Evolutionary conservation across 2,329 filamentous ascomycete species (phyloP), one percentile per base, ranked within the genome.

Genomic region (Drechslera avenae): DNA sequence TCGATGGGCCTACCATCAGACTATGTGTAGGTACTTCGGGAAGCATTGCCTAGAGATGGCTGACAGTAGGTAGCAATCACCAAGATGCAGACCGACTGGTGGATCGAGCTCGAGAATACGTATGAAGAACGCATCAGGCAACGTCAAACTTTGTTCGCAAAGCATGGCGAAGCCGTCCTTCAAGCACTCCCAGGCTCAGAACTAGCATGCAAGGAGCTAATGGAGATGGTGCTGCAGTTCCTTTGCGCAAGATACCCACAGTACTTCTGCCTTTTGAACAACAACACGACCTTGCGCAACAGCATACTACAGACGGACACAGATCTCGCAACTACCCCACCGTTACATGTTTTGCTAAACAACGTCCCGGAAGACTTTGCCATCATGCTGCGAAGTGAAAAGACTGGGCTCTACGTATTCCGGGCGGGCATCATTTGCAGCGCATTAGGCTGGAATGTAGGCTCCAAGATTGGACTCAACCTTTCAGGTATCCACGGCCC

Each of bases 311-410:
- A 78, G 3, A 87, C 82, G 0, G 75, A 79, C 30, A 83, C 87
- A 1, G 76, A 87, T 52, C 76, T 94, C n/a, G 76, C 75, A 8
- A 73, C 74, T 7, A 84, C 82, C 30, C 81, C 84, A 21, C 89
- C 91, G 0, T 76, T 96, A 1, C 78, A 86, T 9, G 80, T 92
- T 0, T 76, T 96, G 0, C 78, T 94, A 9, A 81, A 90, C 52
- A 89, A 95, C 61, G 78, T 96, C 0, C 90, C 91, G 0, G 91
- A 96, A 63, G 91, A 96, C 69, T 96, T 93, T 68, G 89, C 81
- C 1, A 82, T 95, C 50, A 88, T 88, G 72, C 68, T 93, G 37
- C 83, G 89, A 14, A 85, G 91, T 59, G 83, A 89, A 0, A 72
- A 81, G 12, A 87, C 86, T 0, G 91, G 91, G 0, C 78, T 83